Base-by-base conservation (phyloP, 2,329 filamentous ascomycete species). In the Alternaria arbusti region DNA sequence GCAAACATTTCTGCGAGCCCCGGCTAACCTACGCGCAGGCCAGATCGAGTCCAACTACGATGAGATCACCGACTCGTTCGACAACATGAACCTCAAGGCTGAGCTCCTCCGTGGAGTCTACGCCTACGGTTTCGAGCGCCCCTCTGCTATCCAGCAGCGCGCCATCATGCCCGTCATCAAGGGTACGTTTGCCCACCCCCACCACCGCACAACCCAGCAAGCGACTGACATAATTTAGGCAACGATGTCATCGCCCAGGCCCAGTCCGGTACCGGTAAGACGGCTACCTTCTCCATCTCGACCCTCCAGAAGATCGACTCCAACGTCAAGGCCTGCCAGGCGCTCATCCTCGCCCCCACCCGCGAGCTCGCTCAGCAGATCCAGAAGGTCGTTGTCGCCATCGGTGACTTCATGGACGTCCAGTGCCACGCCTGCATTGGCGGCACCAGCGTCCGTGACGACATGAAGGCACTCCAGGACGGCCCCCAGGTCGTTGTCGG, bases 31-130 rank as follows among this genome's bases (percentile, higher is more conserved):
- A 57, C 63, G 63, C 82, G 79, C 83, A 97, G 95, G 91, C 85
- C 94, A 97, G 87, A 99, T 99, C 89, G 96, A 99, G 89, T 97
- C 94, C 82, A 99, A 99, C 93, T 99, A 98, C 87, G 96, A 99
- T 89, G 94, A 98, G 89, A 94, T 95, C 80, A 95, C 96, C 85
- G 96, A 99, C 86, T 97, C 94, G 68, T 99, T 99, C 86, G 96
- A 99, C 86, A 89, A 94, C 79, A 99, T 99, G 96, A 91, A 90
- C 86, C 89, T 99, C 80, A 97, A 96, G 90, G 82, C 93, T 72
- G 96, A 99, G 88, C 92, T 99, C 81, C 93, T 99, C 82, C 94
- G 96, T 86, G 96, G 92, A 87, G 93, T 99, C 84, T 99, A 98
- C 85, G 96, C 96, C 83, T 99, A 99, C 84, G 96, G 96, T 92